Conservation (phyloP, 1,139 yeast species). For the Hyphopichia khmerensis region DNA sequence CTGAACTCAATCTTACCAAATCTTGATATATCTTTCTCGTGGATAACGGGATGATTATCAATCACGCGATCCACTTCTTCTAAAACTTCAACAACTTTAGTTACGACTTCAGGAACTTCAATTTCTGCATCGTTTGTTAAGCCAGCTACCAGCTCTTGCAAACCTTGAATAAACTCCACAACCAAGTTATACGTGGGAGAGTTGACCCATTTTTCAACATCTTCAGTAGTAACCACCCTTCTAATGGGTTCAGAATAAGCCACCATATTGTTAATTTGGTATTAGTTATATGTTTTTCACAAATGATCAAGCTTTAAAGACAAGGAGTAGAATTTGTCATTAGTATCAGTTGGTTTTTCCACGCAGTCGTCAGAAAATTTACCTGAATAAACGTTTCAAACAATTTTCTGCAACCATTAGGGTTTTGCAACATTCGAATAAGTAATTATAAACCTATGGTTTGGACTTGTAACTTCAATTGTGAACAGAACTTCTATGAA, state of each 20-base stretch:
- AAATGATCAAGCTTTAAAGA: too few species aligned
- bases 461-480: too few species aligned
- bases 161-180: conserved; percentile 51
- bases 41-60: conserved; percentile 61
- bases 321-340: background rate
- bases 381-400: background rate
- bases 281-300: too few species aligned
- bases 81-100: conserved; percentile 38
- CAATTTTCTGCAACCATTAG: background rate
- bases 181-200: conserved; percentile 53
- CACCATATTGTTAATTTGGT: background rate
- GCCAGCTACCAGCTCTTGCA: conserved; percentile 73
- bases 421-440: background rate
- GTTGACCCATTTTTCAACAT: conserved; percentile 60
- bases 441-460: too few species aligned
- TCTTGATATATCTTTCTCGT: conserved; percentile 68
- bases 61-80: conserved; percentile 46
- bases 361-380: background rate
- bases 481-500: too few species aligned
- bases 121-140: conserved; percentile 48
- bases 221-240: conserved; percentile 59
- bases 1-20: conserved; percentile 91
- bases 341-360: background rate
- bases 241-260: conserved; percentile 37
- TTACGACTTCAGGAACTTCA: conserved; percentile 29